A percentile compares a stretch with the other conserved stretches of the same genome.
Conservation (phyloP, 2,329 filamentous ascomycete species). For the Daldinia sp. region DNA sequence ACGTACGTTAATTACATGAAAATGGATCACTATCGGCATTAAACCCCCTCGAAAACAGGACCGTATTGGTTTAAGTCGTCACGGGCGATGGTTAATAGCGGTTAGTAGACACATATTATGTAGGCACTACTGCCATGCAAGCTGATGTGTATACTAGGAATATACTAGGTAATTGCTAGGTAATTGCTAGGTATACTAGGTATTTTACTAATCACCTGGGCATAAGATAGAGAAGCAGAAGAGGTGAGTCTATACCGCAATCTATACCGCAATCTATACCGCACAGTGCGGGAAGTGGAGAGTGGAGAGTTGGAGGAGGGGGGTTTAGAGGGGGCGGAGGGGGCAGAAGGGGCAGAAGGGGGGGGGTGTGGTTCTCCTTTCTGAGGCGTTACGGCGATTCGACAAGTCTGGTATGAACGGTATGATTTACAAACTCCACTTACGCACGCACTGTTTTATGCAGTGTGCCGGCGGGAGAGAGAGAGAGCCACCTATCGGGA, state of each 20-base stretch:
- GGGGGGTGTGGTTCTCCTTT: too few relatives aligned
- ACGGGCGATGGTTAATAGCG: constrained; percentile 9
- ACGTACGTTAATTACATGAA: constrained; percentile 22
- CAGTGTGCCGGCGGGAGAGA: constrained; percentile 14
- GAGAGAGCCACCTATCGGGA: constrained; percentile 36
- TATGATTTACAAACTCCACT: constrained; percentile 28
- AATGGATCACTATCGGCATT: constrained; percentile 21
- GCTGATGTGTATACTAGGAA: constrained; percentile 34
- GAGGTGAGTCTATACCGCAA: neutral
- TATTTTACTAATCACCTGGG: too few relatives aligned
- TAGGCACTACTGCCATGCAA: constrained; percentile 34
- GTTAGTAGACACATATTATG: constrained; percentile 5
- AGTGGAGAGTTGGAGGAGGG: neutral
- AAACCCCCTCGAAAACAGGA: neutral
- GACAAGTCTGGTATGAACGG: constrained; percentile 34
- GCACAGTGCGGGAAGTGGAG: constrained; percentile 26
- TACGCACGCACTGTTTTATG: constrained; percentile 39
- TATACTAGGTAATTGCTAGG: too few relatives aligned
- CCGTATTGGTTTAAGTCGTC: constrained; percentile 28
- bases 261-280: constrained; percentile 4
- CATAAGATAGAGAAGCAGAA: too few relatives aligned
- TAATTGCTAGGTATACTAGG: neutral
- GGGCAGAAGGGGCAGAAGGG: too few relatives aligned
- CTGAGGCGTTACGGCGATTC: constrained; percentile 24
- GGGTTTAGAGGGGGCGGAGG: too few relatives aligned